Evolutionary conservation across 148 eudicot genomes (phyloP).

Genomic region (Fagopyrum homotropicum): DNA sequence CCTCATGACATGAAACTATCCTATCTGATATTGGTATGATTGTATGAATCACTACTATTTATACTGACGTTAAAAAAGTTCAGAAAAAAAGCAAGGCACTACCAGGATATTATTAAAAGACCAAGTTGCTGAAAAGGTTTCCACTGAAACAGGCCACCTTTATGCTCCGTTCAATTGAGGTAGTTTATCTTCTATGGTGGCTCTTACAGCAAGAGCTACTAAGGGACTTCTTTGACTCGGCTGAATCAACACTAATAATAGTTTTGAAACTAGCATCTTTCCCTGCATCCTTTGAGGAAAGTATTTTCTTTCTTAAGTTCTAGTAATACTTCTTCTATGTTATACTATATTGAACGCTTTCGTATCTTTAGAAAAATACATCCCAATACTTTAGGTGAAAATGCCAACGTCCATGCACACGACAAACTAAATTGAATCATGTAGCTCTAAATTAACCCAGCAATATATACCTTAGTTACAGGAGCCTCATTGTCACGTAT

Average conservation of each 20-base stretch:
- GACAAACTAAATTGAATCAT: not conserved
- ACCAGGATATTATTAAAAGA: not conserved
- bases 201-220: not conserved
- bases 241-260: not conserved
- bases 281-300: not conserved
- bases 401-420: not conserved
- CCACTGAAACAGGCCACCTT: not conserved
- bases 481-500: constrained; percentile 98
- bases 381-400: constrained; percentile 5
- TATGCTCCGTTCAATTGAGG: not conserved
- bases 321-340: not conserved
- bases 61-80: not conserved
- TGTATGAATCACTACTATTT: not conserved
- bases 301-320: not conserved
- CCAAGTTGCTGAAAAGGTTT: not conserved
- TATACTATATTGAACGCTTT: not conserved
- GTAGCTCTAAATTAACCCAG: not conserved
- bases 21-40: not conserved
- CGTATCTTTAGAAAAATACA: not conserved
- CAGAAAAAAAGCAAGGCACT: not conserved
- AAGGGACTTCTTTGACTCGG: not conserved
- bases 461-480: constrained; percentile 63
- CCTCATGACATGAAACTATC: too few relatives aligned
- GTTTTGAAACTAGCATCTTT: too few relatives aligned
- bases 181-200: not conserved